Percentiles rank a stretch among this genome's conserved stretches.
phyloP scores from a whole-genome alignment of 2,329 filamentous ascomycete species.

The Cordyceps cateniannulata region DNA sequence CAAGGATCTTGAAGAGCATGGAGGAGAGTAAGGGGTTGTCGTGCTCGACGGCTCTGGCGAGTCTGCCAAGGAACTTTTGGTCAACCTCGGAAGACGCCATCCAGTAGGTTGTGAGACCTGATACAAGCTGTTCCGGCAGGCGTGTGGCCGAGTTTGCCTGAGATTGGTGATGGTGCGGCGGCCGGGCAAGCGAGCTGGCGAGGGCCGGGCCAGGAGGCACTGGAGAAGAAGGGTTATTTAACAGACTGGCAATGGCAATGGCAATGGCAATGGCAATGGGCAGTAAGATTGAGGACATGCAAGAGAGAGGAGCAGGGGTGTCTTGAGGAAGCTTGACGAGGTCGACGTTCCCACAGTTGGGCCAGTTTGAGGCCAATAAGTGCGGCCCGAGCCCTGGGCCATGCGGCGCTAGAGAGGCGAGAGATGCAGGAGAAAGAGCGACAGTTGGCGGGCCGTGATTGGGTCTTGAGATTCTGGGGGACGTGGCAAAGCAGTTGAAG shows the following conservation, averaged over 20 bases:
- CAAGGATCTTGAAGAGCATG: constrained; percentile 85
- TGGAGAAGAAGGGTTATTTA: constrained; percentile 9
- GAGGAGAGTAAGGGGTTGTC: constrained; percentile 74
- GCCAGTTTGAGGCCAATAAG: constrained; percentile 7
- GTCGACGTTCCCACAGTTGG: constrained; percentile 10
- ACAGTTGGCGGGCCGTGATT: constrained; percentile 32
- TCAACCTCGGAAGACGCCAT: constrained; percentile 98
- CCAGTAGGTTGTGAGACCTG: constrained; percentile 17
- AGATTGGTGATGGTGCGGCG: background rate
- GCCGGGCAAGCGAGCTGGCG: constrained; percentile 4
- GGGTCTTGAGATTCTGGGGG: constrained; percentile 14
- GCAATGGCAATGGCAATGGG: background rate
- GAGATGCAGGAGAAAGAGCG: constrained; percentile 17
- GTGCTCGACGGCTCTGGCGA: constrained; percentile 71
- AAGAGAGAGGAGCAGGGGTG: constrained; percentile 17
- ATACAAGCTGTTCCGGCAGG: constrained; percentile 6
- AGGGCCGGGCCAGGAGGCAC: constrained; percentile 2
- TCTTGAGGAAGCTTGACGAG: constrained; percentile 1
- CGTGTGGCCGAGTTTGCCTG: background rate
- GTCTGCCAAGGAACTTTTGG: constrained; percentile 89
- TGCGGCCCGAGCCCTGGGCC: constrained; percentile 12
- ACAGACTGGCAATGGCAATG: background rate
- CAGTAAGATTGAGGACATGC: constrained; percentile 17
- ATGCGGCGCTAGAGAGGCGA: constrained; percentile 11
- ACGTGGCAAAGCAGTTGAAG: background rate